phyloP scores from a whole-genome alignment of 805 yeast species.

The Saccharomycopsis selenospora region DNA sequence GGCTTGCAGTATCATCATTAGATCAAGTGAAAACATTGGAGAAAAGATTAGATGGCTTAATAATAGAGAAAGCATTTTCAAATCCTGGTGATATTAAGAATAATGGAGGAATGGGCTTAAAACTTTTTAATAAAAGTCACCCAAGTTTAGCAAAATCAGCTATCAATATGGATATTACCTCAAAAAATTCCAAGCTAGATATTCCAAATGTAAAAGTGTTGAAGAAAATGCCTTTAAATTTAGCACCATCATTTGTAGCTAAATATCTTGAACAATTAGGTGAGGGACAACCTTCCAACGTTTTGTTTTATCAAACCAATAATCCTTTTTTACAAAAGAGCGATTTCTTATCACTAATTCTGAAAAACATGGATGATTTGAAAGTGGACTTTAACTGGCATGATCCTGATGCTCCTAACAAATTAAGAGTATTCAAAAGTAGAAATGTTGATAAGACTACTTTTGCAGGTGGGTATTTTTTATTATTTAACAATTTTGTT shows the following conservation, averaged over 20 bases:
- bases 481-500: conserved; percentile 8
- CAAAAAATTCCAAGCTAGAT: not conserved
- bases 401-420: not conserved
- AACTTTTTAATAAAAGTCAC: not conserved
- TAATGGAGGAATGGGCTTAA: not conserved
- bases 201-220: not conserved
- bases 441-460: conserved; percentile 5
- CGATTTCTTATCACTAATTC: conserved; percentile 10
- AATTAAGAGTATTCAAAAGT: conserved; percentile 6
- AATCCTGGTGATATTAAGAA: not conserved
- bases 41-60: not conserved
- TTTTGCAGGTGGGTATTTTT: conserved; percentile 13
- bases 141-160: not conserved
- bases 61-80: not conserved
- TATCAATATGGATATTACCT: not conserved
- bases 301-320: conserved; percentile 8
- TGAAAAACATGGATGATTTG: not conserved
- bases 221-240: not conserved
- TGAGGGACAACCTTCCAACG: conserved; percentile 6
- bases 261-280: conserved; percentile 1
- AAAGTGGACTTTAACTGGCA: not conserved
- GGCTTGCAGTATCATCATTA: not conserved
- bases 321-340: conserved; percentile 12
- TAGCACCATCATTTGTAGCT: conserved; percentile 3
- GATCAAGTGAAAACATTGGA: not conserved